Conservation (phyloP, 1,139 yeast genomes). For the Pichia sp. region DNA sequence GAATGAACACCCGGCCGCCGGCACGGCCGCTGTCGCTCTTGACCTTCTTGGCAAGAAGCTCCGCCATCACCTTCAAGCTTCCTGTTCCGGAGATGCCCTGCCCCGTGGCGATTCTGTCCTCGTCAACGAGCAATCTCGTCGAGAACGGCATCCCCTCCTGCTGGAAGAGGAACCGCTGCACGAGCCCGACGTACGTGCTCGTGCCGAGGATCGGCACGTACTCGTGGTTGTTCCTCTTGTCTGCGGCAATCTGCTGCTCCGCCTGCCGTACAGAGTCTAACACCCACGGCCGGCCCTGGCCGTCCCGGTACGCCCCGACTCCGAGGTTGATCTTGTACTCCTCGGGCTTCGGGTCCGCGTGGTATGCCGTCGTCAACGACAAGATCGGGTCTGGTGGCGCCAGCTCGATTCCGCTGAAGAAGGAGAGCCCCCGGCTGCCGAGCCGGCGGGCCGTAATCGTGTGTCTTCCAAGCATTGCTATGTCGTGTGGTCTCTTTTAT, state of each 20-base stretch:
- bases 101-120: conserved; percentile 48
- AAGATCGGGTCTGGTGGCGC: conserved; percentile 75
- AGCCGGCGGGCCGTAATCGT: background rate
- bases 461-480: background rate
- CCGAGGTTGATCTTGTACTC: conserved; percentile 75
- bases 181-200: conserved; percentile 45
- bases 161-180: conserved; percentile 43
- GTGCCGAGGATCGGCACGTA: conserved; percentile 54
- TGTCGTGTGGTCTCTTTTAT: background rate
- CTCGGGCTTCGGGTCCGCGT: conserved; percentile 44
- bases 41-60: conserved; percentile 37
- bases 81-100: conserved; percentile 63
- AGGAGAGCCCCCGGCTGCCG: conserved; percentile 1
- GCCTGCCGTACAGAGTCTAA: conserved; percentile 78
- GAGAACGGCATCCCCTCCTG: conserved; percentile 4
- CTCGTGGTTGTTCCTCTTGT: conserved; percentile 49
- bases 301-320: conserved; percentile 91
- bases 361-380: conserved; percentile 60
- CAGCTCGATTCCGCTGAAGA: conserved; percentile 15
- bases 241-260: conserved; percentile 40
- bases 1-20: conserved; percentile 38
- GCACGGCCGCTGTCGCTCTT: conserved; percentile 3
- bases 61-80: conserved; percentile 52
- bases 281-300: conserved; percentile 80
- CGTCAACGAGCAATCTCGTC: conserved; percentile 40